Evolutionary conservation across 116 monocot species (phyloP), one percentile per base, ranked within the genome.

Genomic region (Trichopus zeylanicus): DNA sequence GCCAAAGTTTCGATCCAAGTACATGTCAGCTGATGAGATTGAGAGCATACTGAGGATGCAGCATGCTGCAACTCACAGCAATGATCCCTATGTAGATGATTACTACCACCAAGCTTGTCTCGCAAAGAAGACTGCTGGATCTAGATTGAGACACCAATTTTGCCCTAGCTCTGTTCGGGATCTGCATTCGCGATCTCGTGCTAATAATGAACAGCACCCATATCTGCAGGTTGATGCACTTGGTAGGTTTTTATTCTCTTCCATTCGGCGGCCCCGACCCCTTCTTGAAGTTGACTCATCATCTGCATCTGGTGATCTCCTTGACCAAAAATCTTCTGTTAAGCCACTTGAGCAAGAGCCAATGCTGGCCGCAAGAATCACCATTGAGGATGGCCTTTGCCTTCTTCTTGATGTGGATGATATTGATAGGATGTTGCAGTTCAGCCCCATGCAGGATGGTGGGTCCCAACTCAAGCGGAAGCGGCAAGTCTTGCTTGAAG

Each of bases 31-130:
- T 54, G 95, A 87, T 53, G 95, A 95, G 68, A 90, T 95, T 29
- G 90, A 87, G 58, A 83, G 68, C 55, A 95, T 95, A 34, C 54
- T 81, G 58, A 90, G 76, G 67, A 76, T 90, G 61, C 95, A 95
- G 64, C 83, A 95, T 77, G 69, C 83, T 53, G 75, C 84, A 31
- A 79, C 75, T 3, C 95, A 90, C 62, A 73, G 63, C 60, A 78
- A 71, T 59, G 90, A 87, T 32, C 84, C 87, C 24, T 95, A 95
- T 38, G 55, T 84, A 31, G 83, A 90, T 52, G 95, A 95, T 59
- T 90, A 95, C 63, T 95, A 95, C 56, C 95, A 95, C 59, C 95
- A 90, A 69, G 95, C 95, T 51, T 83, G 84, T 74, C 49, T 95
- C 18, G 80, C 86, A 31, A 87, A 76, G 69, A 78, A 64, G 38